Conservation (phyloP, 2,329 filamentous ascomycete genomes). For the Eurotiales sp. region DNA sequence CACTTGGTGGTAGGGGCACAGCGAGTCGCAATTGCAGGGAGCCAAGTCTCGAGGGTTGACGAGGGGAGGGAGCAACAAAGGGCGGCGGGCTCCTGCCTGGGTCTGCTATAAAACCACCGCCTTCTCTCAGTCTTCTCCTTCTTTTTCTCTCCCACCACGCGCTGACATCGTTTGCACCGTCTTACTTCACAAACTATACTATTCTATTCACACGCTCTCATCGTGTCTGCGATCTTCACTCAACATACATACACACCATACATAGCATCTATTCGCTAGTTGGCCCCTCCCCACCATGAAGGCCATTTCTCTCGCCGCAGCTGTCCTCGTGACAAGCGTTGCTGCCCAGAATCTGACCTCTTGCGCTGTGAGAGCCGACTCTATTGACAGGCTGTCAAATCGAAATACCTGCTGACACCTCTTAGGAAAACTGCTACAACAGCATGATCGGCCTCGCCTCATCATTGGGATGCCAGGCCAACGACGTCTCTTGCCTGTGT, state of each 20-base stretch:
- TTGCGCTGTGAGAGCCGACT: conserved; percentile 10
- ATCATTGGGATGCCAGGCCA: conserved; percentile 36
- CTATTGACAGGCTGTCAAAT: background rate
- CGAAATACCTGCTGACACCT: background rate
- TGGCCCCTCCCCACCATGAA: conserved; percentile 13
- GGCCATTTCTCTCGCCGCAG: conserved; percentile 4
- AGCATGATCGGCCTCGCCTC: conserved; percentile 41
- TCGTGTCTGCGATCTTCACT: background rate
- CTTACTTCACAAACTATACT: too few relatives aligned
- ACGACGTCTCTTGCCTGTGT: conserved; percentile 41
- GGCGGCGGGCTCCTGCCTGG: too few relatives aligned
- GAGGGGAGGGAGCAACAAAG: too few relatives aligned
- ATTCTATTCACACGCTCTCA: too few relatives aligned
- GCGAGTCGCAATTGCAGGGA: background rate
- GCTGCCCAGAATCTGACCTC: conserved; percentile 6
- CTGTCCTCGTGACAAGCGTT: conserved; percentile 7
- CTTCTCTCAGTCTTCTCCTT: background rate
- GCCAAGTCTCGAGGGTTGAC: too few relatives aligned
- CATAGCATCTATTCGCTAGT: background rate
- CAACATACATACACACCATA: background rate
- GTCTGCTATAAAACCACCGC: too few relatives aligned
- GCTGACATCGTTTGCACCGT: too few relatives aligned
- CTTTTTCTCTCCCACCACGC: background rate
- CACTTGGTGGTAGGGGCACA: background rate
- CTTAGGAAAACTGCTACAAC: conserved; percentile 41